Evolutionary conservation across 441 rosid genomes (phyloP).

Genomic region (Eugenia klotzschiana): DNA sequence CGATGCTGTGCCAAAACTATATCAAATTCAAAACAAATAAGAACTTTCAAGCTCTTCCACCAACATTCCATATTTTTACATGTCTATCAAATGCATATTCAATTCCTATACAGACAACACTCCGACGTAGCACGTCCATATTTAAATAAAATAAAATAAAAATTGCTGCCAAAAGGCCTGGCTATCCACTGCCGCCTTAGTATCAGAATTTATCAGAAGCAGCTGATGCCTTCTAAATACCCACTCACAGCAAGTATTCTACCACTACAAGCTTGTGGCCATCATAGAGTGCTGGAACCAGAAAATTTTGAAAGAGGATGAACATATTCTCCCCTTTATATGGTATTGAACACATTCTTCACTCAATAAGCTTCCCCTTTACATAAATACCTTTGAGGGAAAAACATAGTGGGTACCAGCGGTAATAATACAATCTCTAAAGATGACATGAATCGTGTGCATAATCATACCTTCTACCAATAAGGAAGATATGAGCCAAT

Average conservation of each 20-base stretch:
- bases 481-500: constrained; percentile 58
- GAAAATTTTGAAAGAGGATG: neutral
- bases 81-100: neutral
- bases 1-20: neutral
- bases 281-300: neutral
- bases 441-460: neutral
- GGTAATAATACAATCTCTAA: neutral
- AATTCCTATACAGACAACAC: neutral
- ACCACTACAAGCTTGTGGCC: neutral
- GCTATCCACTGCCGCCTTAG: neutral
- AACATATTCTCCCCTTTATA: neutral
- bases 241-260: neutral
- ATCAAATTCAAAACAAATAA: neutral
- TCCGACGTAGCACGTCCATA: neutral
- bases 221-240: neutral
- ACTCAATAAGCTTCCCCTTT: neutral
- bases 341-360: neutral
- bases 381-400: neutral
- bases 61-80: neutral
- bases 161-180: neutral
- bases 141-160: neutral
- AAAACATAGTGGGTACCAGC: neutral
- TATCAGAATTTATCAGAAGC: neutral
- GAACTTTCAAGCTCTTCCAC: neutral
- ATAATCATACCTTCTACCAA: constrained; percentile 65